Conservation (phyloP, 345 rosid species). For the Moricandia moricandioides region DNA sequence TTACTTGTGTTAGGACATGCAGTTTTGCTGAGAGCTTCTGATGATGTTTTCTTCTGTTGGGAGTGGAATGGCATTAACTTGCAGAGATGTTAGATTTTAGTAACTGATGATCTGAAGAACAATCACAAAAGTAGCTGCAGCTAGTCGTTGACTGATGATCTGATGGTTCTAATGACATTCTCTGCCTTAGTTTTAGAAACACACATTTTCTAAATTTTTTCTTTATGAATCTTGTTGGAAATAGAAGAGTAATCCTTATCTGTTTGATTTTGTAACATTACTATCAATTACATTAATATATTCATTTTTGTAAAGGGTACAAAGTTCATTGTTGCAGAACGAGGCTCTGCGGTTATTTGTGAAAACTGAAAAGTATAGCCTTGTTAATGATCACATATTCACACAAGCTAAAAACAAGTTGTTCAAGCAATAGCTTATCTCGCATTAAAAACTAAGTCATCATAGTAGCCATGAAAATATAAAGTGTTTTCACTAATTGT, state of each 20-base stretch:
- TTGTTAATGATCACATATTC: too few relatives aligned
- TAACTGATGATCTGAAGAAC: not conserved
- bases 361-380: not conserved
- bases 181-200: slow-evolving; percentile 20
- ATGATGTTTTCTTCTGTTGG: not conserved
- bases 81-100: slow-evolving; percentile 24
- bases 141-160: not conserved
- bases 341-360: not conserved
- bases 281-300: not conserved
- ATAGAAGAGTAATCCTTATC: not conserved
- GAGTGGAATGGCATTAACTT: not conserved
- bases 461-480: too few relatives aligned
- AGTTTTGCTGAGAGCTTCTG: slow-evolving; percentile 19
- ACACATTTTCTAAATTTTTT: not conserved
- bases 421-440: too few relatives aligned
- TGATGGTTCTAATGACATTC: not conserved
- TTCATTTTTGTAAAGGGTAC: not conserved
- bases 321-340: not conserved
- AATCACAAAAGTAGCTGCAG: slow-evolving; percentile 1
- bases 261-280: not conserved
- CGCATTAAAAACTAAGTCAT: too few relatives aligned
- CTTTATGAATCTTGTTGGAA: not conserved
- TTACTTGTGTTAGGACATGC: slow-evolving; percentile 7
- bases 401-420: too few relatives aligned
- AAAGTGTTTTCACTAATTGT: too few relatives aligned